Base-by-base conservation (phyloP, 2,329 filamentous ascomycete genomes). In the Pseudopithomyces maydicus region DNA sequence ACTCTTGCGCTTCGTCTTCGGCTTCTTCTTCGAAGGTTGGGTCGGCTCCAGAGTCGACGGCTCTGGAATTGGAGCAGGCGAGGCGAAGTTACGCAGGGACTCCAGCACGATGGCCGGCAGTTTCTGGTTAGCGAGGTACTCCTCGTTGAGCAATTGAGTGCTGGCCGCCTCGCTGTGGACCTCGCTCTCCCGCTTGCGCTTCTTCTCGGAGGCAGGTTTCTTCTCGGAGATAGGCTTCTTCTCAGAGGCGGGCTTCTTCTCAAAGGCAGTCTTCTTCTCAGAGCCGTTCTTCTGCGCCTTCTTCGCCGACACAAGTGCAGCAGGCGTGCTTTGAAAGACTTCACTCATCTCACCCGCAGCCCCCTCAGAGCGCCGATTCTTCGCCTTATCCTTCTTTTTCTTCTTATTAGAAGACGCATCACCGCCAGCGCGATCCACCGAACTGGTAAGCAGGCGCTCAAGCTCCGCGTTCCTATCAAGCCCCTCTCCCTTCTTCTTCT, bases 311-410 rank as follows among this genome's bases (percentile, higher is more conserved):
- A 7, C 4, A 20, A 17, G 45, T 22, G 29, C 7, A 19, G 5
- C 45, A 22, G 11, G 19, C 8, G 29, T 46, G 23, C 7, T 11
- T 7, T 43, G 15, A 15, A 26, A n/a, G 35, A 17, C 39, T n/a
- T 22, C 26, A n/a, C 14, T n/a, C 15, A 20, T 23, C 7, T 15
- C 47, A 22, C 41, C 8, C 14, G 35, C 35, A 23, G 7, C 49
- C 17, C n/a, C 26, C 1, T 23, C 19, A 8, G 49, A 43, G 26
- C 22, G 56, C 51, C 69, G 68, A 35, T 64, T 60, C 55, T 69
- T 69, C 51, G 59, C 61, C 50, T 54, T 54, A 2, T 22, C 19
- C 43, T n/a, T n/a, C n/a, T n/a, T n/a, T 23, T 45, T 35, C 43
- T 33, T 46, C 17, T 35, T 47, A 17, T 47, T 47, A 6, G 15